A percentile compares a stretch with the other conserved stretches of the same genome.
Conservation (phyloP, 1,139 yeast species). For the Suhomyces taliae region DNA sequence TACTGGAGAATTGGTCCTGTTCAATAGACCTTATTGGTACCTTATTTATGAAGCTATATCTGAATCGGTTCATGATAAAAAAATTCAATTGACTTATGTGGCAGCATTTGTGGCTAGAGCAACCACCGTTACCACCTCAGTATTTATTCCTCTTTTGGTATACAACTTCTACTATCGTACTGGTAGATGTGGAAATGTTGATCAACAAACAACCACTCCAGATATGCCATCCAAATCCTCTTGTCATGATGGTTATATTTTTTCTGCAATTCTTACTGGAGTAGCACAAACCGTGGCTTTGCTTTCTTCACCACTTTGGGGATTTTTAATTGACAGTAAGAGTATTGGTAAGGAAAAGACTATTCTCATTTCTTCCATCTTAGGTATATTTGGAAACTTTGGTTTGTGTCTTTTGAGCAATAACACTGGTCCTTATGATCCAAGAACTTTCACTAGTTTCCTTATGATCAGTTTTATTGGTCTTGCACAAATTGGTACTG, state of each 20-base stretch:
- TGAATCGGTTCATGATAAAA: constrained; percentile 22
- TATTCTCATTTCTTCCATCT: constrained; percentile 24
- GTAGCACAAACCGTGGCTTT: constrained; percentile 60
- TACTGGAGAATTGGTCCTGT: background rate
- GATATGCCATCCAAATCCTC: constrained; percentile 32
- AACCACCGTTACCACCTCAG: constrained; percentile 58
- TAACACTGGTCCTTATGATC: constrained; percentile 27
- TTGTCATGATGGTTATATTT: constrained; percentile 64
- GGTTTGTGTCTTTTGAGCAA: constrained; percentile 27
- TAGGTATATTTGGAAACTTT: constrained; percentile 40
- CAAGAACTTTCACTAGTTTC: constrained; percentile 35
- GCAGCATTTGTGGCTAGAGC: constrained; percentile 69
- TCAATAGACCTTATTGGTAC: constrained; percentile 6
- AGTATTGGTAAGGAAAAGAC: constrained; percentile 38
- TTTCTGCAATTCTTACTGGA: constrained; percentile 69
- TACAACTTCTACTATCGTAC: constrained; percentile 52
- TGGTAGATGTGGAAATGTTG: constrained; percentile 45
- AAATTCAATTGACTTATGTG: constrained; percentile 52
- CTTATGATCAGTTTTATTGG: constrained; percentile 36
- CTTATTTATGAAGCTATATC: constrained; percentile 5
- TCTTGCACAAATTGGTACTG: constrained; percentile 55
- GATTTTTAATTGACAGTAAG: constrained; percentile 48
- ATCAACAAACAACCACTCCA: constrained; percentile 7
- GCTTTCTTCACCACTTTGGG: constrained; percentile 64
- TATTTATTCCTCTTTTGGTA: constrained; percentile 64